These are phyloP conservation scores for Lepiota venenata DNA, from an alignment of 768 basidiomycete species.

Conservation along the genomic window DNA sequence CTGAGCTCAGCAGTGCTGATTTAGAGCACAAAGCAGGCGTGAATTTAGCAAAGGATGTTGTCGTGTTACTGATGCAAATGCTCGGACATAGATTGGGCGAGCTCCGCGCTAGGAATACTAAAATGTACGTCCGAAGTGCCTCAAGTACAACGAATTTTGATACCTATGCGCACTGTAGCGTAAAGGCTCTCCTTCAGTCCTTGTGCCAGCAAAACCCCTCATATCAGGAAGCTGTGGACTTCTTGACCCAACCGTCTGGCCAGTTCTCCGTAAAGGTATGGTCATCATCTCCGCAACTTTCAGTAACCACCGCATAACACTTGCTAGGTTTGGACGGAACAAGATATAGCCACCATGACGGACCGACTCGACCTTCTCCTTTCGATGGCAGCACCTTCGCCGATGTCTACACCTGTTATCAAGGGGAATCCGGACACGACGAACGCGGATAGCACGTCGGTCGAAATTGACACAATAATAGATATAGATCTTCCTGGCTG, in stretches of 20 bases:
- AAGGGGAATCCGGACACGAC: not conserved
- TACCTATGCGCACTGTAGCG: slow-evolving; percentile 7
- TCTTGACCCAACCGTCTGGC: slow-evolving; percentile 18
- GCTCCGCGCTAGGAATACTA: slow-evolving; percentile 15
- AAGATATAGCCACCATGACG: slow-evolving; percentile 53
- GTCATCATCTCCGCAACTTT: not conserved
- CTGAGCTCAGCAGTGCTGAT: not conserved
- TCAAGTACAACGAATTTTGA: not conserved
- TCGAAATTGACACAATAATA: not conserved
- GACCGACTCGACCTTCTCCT: slow-evolving; percentile 40
- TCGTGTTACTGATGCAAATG: slow-evolving; percentile 43
- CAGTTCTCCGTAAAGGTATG: not conserved
- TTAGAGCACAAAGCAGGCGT: slow-evolving; percentile 24
- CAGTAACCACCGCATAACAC: not conserved
- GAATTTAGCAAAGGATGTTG: slow-evolving; percentile 42
- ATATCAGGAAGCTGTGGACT: slow-evolving; percentile 25
- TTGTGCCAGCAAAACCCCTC: slow-evolving; percentile 34
- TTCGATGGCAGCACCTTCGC: slow-evolving; percentile 10
- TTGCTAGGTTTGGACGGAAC: slow-evolving; percentile 38
- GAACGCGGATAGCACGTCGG: too few species aligned
- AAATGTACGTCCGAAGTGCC: slow-evolving; percentile 30
- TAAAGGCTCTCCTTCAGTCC: slow-evolving; percentile 34
- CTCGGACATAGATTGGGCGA: slow-evolving; percentile 35
- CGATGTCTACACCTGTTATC: not conserved
- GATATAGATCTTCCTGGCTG: slow-evolving; percentile 42